Percentiles rank a stretch among this genome's conserved stretches.
phyloP scores from a whole-genome alignment of 139 green algal genomes.

The Trebouxia sp. region DNA sequence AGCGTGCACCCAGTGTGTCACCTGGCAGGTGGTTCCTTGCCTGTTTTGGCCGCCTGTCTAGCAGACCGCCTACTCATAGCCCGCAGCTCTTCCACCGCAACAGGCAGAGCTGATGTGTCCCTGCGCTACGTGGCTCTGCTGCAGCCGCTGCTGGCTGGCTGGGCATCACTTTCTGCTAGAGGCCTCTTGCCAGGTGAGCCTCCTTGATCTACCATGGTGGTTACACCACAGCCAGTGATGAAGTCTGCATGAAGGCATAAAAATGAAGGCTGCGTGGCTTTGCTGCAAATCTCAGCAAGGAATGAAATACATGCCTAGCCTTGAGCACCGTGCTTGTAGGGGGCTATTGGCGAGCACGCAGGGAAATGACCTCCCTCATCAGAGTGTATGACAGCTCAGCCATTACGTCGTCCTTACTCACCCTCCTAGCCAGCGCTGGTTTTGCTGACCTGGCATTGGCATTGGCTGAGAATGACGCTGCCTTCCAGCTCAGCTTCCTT shows the following conservation, averaged over 20 bases:
- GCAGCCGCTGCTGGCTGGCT: slow-evolving; percentile 49
- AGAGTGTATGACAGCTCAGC: slow-evolving; percentile 50
- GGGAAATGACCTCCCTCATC: slow-evolving; percentile 41
- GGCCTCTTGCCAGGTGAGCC: slow-evolving; percentile 49
- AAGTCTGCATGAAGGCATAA: no score
- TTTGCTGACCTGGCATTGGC: slow-evolving; percentile 42
- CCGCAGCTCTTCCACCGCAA: not conserved
- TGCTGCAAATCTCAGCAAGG: no score
- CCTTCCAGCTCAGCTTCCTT: slow-evolving; percentile 29
- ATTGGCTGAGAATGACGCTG: slow-evolving; percentile 14
- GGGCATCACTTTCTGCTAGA: slow-evolving; percentile 37
- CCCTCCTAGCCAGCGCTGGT: slow-evolving; percentile 36
- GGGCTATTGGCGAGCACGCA: slow-evolving; percentile 28
- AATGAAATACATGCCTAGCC: no score
- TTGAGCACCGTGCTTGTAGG: slow-evolving; percentile 10
- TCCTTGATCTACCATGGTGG: no score
- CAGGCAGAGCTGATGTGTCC: slow-evolving; percentile 35
- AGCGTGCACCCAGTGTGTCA: slow-evolving; percentile 41
- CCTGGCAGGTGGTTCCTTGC: slow-evolving; percentile 32
- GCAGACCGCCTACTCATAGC: slow-evolving; percentile 54
- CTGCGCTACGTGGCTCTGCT: slow-evolving; percentile 38
- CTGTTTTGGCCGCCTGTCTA: slow-evolving; percentile 47
- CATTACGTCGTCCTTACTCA: slow-evolving; percentile 34
- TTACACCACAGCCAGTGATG: no score
- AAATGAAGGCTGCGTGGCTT: no score